Conservation (phyloP, 192 early-diverging fungal species). For the Umbelopsis ramanniana region DNA sequence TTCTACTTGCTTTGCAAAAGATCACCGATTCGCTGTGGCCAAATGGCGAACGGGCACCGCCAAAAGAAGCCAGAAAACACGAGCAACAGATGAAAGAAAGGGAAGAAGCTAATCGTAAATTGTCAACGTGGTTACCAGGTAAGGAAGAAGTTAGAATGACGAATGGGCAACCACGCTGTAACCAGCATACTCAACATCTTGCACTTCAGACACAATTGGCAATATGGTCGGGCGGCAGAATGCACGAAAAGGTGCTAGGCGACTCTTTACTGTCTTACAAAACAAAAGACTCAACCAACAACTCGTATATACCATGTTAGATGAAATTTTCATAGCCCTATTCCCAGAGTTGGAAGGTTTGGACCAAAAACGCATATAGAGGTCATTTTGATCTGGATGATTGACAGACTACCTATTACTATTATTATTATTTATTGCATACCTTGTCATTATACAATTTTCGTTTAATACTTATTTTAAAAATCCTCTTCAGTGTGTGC, state of each 20-base stretch:
- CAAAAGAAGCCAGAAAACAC: constrained; percentile 38
- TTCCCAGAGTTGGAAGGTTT: constrained; percentile 70
- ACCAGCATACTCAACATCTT: background rate
- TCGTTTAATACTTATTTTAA: background rate
- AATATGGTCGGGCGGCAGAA: constrained; percentile 86
- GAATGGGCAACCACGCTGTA: background rate
- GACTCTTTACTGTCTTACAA: constrained; percentile 76
- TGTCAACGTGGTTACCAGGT: constrained; percentile 65
- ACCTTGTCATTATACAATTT: constrained; percentile 5
- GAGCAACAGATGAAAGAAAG: constrained; percentile 52
- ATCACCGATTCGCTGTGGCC: constrained; percentile 63
- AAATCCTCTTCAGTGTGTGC: no score
- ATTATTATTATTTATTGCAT: constrained; percentile 2
- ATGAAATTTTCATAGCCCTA: constrained; percentile 68
- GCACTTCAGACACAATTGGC: constrained; percentile 59
- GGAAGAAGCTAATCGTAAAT: constrained; percentile 54
- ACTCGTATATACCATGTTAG: constrained; percentile 75
- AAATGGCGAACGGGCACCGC: constrained; percentile 36
- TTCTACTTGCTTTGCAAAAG: constrained; percentile 46
- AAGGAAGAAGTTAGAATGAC: constrained; percentile 16
- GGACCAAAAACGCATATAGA: background rate
- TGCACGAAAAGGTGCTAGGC: constrained; percentile 71
- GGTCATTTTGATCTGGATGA: background rate
- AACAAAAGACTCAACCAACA: constrained; percentile 77
- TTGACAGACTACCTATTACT: background rate